Conservation (phyloP, 495 filamentous ascomycete species). For the Penicillium canariense region DNA sequence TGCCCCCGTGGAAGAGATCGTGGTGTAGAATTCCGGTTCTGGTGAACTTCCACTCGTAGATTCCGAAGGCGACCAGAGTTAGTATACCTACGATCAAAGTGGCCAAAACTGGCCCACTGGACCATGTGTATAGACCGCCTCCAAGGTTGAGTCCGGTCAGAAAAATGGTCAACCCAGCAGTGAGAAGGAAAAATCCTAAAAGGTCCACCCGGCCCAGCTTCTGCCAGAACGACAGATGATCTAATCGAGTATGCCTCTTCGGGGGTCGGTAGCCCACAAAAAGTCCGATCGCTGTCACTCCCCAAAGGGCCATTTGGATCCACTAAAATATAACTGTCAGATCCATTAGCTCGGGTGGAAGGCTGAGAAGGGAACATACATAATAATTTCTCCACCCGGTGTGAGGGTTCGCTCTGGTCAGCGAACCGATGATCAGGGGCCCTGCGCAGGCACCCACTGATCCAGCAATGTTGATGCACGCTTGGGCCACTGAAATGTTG, state of each 20-base stretch:
- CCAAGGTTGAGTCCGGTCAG: constrained; percentile 13
- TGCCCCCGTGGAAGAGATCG: constrained; percentile 10
- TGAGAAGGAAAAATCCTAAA: constrained; percentile 5
- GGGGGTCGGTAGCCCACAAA: constrained; percentile 14
- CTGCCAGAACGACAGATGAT: constrained; percentile 12
- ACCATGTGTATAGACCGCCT: constrained; percentile 4
- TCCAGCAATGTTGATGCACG: constrained; percentile 6
- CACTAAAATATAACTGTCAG: background rate
- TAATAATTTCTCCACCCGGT: constrained; percentile 8
- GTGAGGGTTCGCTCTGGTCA: constrained; percentile 7
- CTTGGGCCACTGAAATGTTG: background rate
- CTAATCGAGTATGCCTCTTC: constrained; percentile 8
- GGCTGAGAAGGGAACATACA: background rate
- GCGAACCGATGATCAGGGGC: constrained; percentile 3
- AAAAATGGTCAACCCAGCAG: constrained; percentile 9
- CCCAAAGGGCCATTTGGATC: constrained; percentile 16
- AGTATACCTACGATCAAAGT: constrained; percentile 8
- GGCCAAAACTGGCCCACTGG: constrained; percentile 2
- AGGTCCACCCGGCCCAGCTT: constrained; percentile 10
- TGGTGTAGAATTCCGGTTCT: constrained; percentile 14
- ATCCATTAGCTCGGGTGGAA: background rate
- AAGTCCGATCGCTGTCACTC: constrained; percentile 10
- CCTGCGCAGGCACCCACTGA: constrained; percentile 2
- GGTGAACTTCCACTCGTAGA: constrained; percentile 15
- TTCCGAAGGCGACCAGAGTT: constrained; percentile 1